Evolutionary conservation across 208 protist genomes (phyloP), one percentile per base, ranked within the genome.

Genomic region (Zelonia costaricensis): DNA sequence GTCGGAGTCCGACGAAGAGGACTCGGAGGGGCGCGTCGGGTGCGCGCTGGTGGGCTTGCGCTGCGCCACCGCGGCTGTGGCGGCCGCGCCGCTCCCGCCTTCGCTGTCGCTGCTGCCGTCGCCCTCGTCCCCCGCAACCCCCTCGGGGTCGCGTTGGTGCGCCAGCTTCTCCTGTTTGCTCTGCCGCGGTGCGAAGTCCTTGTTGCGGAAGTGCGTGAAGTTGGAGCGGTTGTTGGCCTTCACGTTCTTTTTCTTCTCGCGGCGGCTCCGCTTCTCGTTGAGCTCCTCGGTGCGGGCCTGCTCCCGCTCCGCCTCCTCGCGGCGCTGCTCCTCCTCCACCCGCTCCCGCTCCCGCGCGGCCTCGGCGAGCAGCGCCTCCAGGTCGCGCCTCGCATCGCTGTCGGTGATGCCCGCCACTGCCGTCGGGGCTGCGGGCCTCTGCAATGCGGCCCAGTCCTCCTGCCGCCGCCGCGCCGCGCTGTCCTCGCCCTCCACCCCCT

Each of bases 191-290:
- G 80, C 81, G 64, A 92, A 94, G 56, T 92, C 81, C 54, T 92
- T 94, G 59, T 94, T 94, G n/a, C 88, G 58, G 40, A 92, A 94
- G 52, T 91, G 85, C 12, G 84, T 87, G 55, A 94, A 92, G 76
- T 94, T 92, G 4, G 82, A 91, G 9, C 84, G 73, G 40, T 94
- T 94, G 55, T 94, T 94, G 35, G 81, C 78, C 76, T 94, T 94
- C 10, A 94, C 88, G 60, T 94, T 92, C 67, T 90, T 91, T 56
- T 94, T 94, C 43, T 74, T 72, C 33, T 82, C 74, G n/a, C 71
- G 72, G 54, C 61, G 76, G 48, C 61, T 68, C n/a, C 65, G 58
- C 49, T 54, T 56, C 36, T 69, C 43, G 10, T 56, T 47, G 16
- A 65, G 60, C 39, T 74, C 70, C 13, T 64, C 65, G 44, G 60